Base-by-base conservation (phyloP, 345 rosid species). In the Pugionium cornutum region DNA sequence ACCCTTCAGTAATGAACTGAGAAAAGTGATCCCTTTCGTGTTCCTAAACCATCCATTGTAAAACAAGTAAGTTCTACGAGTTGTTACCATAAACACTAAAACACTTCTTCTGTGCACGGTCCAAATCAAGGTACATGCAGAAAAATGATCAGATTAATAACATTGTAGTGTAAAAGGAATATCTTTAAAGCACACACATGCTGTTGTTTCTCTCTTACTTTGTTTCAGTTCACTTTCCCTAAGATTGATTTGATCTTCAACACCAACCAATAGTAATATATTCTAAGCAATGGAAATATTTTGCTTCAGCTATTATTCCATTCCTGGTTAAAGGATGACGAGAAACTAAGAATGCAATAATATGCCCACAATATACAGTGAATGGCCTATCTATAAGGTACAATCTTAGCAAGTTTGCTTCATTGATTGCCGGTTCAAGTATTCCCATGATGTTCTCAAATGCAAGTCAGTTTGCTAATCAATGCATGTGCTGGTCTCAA, bases 1-100 rank as follows among this genome's bases (percentile, higher is more conserved):
- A 87, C 34, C 95, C 92, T 82, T 95, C 98, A 0, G 99, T 95
- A 59, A 95, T 86, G 72, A 95, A 95, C 66, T 89, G 96, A 50
- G 99, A 95, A 75, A 91, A 91, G 84, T 95, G 99, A 69, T 91
- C 97, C 77, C 99, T 86, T 78, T 95, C 98, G 45, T 70, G 85
- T 76, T 91, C 99, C 99, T 95, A 76, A 58, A 79, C 48, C 40
- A 69, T 49, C 46, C 48, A 67, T 41, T 26, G 43, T 28, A 40
- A 53, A 74, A 53, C 47, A 42, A 40, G 30, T 61, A 67, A 67
- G 64, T 54, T 10, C 47, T 26, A 10, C 36, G 0, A 9, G 3
- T 44, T 33, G 30, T 53, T 73, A 59, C 61, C 61, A 65, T 48
- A 30, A 33, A 31, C 46, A 18, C 28, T 5, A 66, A 44, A 48